Base-by-base conservation (phyloP, 768 basidiomycete genomes). In the Dictyophora rubrovolvata region DNA sequence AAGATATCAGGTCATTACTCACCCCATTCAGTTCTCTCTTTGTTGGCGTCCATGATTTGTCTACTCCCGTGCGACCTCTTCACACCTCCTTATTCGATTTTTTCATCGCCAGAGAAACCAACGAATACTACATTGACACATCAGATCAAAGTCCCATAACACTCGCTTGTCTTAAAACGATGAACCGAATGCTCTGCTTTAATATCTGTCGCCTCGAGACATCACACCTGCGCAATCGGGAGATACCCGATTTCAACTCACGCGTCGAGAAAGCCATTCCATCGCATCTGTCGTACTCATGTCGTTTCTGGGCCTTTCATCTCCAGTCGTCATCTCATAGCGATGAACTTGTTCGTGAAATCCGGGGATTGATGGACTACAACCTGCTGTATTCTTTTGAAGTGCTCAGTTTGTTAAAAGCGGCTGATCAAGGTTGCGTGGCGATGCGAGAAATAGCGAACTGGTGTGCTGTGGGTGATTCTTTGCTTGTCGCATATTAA, bases 321-420 rank as follows among this genome's bases (percentile, higher is more conserved):
- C 52, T 72, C 9, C 20, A 35, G 1, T 50, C 21, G 34, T 37
- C 21, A 20, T 18, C 52, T 12, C 63, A 60, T 49, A 65, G 64
- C 28, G 22, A 59, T 0, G 61, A 61, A 9, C 22, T 60, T 20
- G 5, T 63, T 18, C 58, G 56, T 5, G 10, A 63, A 46, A 22
- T 72, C 23, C 63, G 59, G 5, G 37, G 54, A 2, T 57, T 72
- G 33, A 58, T 68, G 21, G 53, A 67, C 42, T 23, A 65, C 0
- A 62, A 63, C 14, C 63, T 75, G 5, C 63, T 76, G 5, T 73
- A 67, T 55, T 76, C 74, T 75, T 55, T 76, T 9, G 76, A 76
- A 53, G 70, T 68, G 6, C 63, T 76, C n/a, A 70, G 68, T 51
- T 55, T 73, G 12, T 50, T 65, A 12, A 66, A 62, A 34, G 37